Percentiles rank a stretch among this genome's conserved stretches.
Evolutionary conservation across 192 early-diverging fungal species (phyloP).

Genomic region (Dimargaris verticillata): DNA sequence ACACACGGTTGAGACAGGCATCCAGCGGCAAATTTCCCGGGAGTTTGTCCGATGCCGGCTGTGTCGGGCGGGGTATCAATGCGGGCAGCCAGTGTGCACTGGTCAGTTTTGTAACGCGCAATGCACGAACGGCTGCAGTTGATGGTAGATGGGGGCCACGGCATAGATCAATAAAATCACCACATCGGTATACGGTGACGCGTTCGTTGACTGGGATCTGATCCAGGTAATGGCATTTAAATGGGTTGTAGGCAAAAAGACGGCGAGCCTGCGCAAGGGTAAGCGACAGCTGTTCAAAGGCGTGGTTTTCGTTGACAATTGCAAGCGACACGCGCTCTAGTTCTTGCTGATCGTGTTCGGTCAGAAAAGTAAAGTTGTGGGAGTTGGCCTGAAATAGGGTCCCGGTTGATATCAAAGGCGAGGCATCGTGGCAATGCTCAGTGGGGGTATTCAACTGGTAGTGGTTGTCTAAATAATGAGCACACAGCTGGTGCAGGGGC

Average conservation of each 20-base stretch:
- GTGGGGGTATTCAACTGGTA: constrained; percentile 16
- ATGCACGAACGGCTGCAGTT: constrained; percentile 35
- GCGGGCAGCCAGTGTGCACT: constrained; percentile 42
- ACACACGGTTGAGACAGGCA: constrained; percentile 41
- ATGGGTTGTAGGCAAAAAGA: constrained; percentile 54
- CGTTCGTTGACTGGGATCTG: constrained; percentile 25
- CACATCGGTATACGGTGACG: constrained; percentile 51
- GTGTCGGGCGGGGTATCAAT: constrained; percentile 1
- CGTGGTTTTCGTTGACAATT: constrained; percentile 30
- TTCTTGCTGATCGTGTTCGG: constrained; percentile 29
- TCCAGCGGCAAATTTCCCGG: neutral
- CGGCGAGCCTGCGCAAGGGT: constrained; percentile 35
- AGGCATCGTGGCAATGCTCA: neutral
- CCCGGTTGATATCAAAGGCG: neutral
- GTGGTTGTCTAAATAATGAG: constrained; percentile 13
- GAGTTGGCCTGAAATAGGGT: constrained; percentile 15
- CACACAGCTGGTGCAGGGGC: constrained; percentile 14
- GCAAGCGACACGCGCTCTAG: constrained; percentile 34
- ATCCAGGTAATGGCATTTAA: constrained; percentile 52
- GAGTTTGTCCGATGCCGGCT: constrained; percentile 1
- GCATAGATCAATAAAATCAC: constrained; percentile 59
- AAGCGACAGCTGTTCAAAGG: constrained; percentile 50
- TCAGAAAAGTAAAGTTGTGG: constrained; percentile 25
- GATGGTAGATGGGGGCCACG: constrained; percentile 62
- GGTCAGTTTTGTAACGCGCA: constrained; percentile 37